Evolutionary conservation across 169 alveolate genomes (phyloP), one percentile per base, ranked within the genome.

Genomic region (Eimeria falciformis): DNA sequence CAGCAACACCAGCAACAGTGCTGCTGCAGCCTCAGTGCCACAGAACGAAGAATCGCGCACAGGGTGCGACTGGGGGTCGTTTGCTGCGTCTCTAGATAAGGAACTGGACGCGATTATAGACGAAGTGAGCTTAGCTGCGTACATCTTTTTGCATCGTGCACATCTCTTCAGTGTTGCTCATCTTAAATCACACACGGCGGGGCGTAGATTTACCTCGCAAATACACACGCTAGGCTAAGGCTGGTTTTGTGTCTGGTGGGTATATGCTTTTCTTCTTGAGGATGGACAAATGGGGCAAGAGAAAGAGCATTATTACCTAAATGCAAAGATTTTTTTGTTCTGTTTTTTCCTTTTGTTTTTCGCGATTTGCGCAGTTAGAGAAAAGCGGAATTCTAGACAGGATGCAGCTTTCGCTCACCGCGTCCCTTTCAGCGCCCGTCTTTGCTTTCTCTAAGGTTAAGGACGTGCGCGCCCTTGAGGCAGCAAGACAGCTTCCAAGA

Each of bases 61-160:
- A 14, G 79, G 25, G 45, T 68, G 79, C 45, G 47, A 68, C 79
- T 68, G 79, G 79, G 79, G 29, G 43, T 27, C 47, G 53, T 68
- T 68, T 33, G 79, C 79, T 5, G 79, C 45, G 6, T 6, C 79
- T 33, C 79, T 68, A 14, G 79, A 68, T 68, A 68, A 68, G 79
- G 79, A 68, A 6, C 47, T 68, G 4, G 79, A 68, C 47, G 25
- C 12, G 18, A 18, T 68, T n/a, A 17, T 68, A 14, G 79, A 68
- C 47, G 6, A 14, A 14, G 79, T 68, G 47, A 68, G 79, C 37
- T 0, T 11, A 9, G 50, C 12, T 2, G 23, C 7, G 14, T 1
- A 29, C 0, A 21, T 62, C 23, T 62, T 21, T 21, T 62, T 62
- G 7, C 23, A 21, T n/a, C 23, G 0, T 62, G 23, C 29, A 62